Evolutionary conservation across 1,139 yeast species (phyloP).

Genomic region (Kodamaea suecica): DNA sequence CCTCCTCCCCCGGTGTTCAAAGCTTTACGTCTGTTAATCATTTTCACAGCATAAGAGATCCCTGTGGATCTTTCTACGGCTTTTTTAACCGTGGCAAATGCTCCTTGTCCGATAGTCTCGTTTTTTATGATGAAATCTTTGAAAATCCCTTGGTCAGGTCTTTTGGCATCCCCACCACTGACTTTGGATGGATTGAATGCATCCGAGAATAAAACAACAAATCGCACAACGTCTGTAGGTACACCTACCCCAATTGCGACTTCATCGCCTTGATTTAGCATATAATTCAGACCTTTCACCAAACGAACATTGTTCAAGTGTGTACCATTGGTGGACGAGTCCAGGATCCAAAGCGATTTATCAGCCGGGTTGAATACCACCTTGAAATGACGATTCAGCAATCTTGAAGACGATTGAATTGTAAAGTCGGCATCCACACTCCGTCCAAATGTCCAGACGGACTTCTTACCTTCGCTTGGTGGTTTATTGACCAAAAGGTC

Average conservation of each 20-base stretch:
- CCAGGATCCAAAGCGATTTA: constrained; percentile 61
- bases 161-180: constrained; percentile 19
- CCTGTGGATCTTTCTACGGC: constrained; percentile 87
- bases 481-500: constrained; percentile 35
- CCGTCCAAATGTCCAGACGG: constrained; percentile 77
- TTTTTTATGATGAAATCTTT: constrained; percentile 74
- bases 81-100: constrained; percentile 91
- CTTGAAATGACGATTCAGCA: constrained; percentile 76
- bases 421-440: constrained; percentile 64
- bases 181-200: constrained; percentile 36
- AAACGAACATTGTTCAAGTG: constrained; percentile 71
- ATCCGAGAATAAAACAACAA: constrained; percentile 63
- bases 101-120: constrained; percentile 92
- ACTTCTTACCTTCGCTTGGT: constrained; percentile 28
- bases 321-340: constrained; percentile 86
- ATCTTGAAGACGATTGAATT: constrained; percentile 58
- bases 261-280: constrained; percentile 88
- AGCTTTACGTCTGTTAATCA: constrained; percentile 78
- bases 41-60: constrained; percentile 82
- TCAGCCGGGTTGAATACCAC: constrained; percentile 58
- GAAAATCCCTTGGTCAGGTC: constrained; percentile 54
- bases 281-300: constrained; percentile 76
- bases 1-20: constrained; percentile 67
- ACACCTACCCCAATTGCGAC: constrained; percentile 89
- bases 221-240: constrained; percentile 67